phyloP scores from a whole-genome alignment of 2,329 filamentous ascomycete genomes.

The Aspergillus quadricinctus region DNA sequence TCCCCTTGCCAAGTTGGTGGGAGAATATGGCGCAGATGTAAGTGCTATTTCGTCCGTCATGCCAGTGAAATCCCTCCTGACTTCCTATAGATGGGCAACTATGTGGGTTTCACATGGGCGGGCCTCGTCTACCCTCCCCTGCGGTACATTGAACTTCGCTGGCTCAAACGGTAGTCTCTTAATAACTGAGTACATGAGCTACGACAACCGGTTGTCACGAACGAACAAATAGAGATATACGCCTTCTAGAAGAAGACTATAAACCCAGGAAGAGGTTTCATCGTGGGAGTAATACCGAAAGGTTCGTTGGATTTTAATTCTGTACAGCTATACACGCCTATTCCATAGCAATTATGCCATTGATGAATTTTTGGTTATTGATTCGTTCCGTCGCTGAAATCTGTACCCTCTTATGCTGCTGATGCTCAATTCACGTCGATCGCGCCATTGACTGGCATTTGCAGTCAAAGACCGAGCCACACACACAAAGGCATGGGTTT shows the following conservation, averaged over 20 bases:
- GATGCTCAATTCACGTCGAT: neutral
- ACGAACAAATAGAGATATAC: neutral
- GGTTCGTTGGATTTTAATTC: neutral
- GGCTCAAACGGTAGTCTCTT: constrained; percentile 40
- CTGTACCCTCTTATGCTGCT: neutral
- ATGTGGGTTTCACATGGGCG: constrained; percentile 58
- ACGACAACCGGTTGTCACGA: neutral
- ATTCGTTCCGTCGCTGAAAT: neutral
- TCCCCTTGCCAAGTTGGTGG: constrained; percentile 55
- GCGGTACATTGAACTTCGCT: constrained; percentile 49
- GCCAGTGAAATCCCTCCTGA: constrained; percentile 8
- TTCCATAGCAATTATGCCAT: neutral
- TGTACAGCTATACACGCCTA: neutral
- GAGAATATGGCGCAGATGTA: constrained; percentile 55
- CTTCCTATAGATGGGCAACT: constrained; percentile 49
- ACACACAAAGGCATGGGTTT: neutral
- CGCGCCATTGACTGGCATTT: neutral
- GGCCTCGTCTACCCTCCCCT: constrained; percentile 54
- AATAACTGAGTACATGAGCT: neutral
- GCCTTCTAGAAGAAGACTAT: neutral
- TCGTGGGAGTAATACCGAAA: neutral
- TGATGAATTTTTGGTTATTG: neutral
- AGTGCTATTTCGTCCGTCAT: constrained; percentile 21
- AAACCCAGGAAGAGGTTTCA: neutral
- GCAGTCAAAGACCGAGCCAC: neutral